Evolutionary conservation across 768 basidiomycete species (phyloP).

Genomic region (Tulasnella sp.): DNA sequence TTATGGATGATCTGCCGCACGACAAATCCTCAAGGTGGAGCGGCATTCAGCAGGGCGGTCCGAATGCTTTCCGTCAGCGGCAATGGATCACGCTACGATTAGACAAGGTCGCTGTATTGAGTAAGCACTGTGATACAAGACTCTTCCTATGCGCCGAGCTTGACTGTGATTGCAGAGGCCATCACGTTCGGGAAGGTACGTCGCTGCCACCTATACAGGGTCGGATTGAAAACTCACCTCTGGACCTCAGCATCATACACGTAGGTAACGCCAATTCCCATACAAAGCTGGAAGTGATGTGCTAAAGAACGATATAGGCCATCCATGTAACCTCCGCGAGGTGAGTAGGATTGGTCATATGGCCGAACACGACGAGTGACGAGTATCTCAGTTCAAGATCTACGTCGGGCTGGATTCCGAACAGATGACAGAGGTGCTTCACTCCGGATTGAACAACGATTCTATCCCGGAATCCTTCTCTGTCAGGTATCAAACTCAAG

Average conservation of each 20-base stretch:
- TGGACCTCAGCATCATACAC: not conserved
- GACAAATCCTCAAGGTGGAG: conserved; percentile 8
- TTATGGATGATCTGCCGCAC: not conserved
- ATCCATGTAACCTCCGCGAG: conserved; percentile 8
- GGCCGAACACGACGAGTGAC: conserved; percentile 62
- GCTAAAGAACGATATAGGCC: not conserved
- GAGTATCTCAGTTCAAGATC: conserved; percentile 72
- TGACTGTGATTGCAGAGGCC: not conserved
- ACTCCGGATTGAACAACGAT: conserved; percentile 54
- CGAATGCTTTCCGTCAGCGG: not conserved
- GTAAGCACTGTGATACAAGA: not conserved
- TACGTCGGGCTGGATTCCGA: conserved; percentile 50
- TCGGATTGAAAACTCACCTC: not conserved
- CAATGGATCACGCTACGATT: conserved; percentile 8
- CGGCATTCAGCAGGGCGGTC: conserved; percentile 2
- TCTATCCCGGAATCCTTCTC: conserved; percentile 48
- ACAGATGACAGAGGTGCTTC: conserved; percentile 55
- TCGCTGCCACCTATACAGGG: no score
- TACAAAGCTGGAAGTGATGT: not conserved
- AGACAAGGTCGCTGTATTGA: not conserved
- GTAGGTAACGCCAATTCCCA: not conserved
- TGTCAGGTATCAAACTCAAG: conserved; percentile 42
- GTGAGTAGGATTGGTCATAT: not conserved
- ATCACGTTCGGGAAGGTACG: conserved; percentile 4
- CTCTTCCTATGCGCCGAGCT: no score